These are phyloP conservation scores for Chlorella sp. DNA, from an alignment of 139 green algal species.

Conservation along the genomic window DNA sequence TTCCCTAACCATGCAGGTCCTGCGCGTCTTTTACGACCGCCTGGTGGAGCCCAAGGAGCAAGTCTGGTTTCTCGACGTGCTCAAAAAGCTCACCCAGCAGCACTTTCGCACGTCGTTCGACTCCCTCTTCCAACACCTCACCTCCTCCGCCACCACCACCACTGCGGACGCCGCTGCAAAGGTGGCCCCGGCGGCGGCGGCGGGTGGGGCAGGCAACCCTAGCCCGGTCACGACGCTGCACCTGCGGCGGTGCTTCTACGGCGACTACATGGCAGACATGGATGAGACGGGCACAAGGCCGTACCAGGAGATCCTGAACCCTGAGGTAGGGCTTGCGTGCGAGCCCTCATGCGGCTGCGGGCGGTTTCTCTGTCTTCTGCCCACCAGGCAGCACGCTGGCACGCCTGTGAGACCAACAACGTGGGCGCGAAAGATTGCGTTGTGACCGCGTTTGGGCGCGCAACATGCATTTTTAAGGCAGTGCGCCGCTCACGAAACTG, in stretches of 20 bases:
- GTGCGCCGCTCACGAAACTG: too few relatives aligned
- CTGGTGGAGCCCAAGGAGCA: conserved; percentile 39
- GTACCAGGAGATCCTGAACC: conserved; percentile 44
- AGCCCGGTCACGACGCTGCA: conserved; percentile 12
- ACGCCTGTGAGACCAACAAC: too few relatives aligned
- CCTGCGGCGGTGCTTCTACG: conserved; percentile 63
- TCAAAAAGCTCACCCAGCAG: conserved; percentile 10
- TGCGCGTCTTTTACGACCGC: conserved; percentile 55
- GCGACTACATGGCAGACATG: conserved; percentile 45
- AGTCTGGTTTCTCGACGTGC: conserved; percentile 36
- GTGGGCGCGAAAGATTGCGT: too few relatives aligned
- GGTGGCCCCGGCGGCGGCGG: neutral
- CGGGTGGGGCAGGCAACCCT: too few relatives aligned
- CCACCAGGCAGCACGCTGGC: too few relatives aligned
- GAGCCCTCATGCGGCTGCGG: too few relatives aligned
- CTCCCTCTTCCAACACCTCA: conserved; percentile 26
- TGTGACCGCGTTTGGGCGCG: too few relatives aligned
- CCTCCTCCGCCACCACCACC: too few relatives aligned
- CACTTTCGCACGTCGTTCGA: conserved; percentile 33
- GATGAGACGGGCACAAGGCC: conserved; percentile 25
- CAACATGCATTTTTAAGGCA: too few relatives aligned
- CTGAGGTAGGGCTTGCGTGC: conserved; percentile 21
- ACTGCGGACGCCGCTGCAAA: too few relatives aligned
- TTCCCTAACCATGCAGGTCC: conserved; percentile 17
- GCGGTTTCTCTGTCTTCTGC: too few relatives aligned